Evolutionary conservation across 75 land plant genomes (phyloP).

Genomic region (Cupressus sempervirens): DNA sequence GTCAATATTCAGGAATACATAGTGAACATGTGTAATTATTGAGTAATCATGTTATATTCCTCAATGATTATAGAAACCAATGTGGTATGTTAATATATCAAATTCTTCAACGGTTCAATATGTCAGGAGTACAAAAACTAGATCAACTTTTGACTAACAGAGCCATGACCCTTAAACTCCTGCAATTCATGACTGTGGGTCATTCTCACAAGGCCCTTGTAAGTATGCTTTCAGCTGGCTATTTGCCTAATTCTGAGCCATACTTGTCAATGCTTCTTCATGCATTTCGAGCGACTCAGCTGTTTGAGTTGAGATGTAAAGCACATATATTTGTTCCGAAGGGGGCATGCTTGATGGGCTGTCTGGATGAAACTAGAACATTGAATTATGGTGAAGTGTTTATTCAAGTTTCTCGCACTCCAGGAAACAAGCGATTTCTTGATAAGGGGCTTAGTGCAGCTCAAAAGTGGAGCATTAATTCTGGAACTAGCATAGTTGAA

Average conservation of each 20-base stretch:
- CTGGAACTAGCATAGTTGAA: conserved; percentile 27
- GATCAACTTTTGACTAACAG: conserved; percentile 55
- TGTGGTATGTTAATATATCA: no score
- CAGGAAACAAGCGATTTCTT: conserved; percentile 8
- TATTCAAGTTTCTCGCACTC: conserved; percentile 64
- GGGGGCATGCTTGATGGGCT: conserved; percentile 88
- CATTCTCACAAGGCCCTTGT: conserved; percentile 48
- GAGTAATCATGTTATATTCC: no score
- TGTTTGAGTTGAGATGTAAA: conserved; percentile 55
- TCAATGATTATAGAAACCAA: no score
- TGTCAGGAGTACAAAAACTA: conserved; percentile 44
- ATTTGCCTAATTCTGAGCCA: conserved; percentile 71
- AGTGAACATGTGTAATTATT: no score
- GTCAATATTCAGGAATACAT: no score
- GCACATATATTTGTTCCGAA: conserved; percentile 67
- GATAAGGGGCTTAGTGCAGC: background rate
- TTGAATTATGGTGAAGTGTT: conserved; percentile 85
- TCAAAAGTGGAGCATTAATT: background rate
- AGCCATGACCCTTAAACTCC: conserved; percentile 46
- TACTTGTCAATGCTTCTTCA: conserved; percentile 71
- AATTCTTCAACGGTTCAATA: no score
- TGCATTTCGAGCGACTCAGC: conserved; percentile 67
- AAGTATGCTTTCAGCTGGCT: conserved; percentile 67
- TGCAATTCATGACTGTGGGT: conserved; percentile 54
- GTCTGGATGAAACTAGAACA: conserved; percentile 79